Evolutionary conservation across 805 yeast species (phyloP), one percentile per base, ranked within the genome.

Genomic region (Metschnikowia lachancei): DNA sequence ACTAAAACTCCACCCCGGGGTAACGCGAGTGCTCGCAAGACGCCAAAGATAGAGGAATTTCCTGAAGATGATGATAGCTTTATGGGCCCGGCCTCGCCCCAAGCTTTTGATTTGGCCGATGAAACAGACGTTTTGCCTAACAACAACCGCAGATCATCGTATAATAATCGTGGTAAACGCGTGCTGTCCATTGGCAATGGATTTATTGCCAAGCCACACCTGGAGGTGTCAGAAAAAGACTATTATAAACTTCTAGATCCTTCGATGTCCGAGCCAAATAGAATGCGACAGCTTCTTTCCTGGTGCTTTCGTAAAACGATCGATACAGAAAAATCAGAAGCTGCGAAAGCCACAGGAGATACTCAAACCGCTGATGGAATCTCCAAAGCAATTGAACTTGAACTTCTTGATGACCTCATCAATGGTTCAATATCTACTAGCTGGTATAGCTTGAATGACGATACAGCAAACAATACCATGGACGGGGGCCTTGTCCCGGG

Each of bases 121-220:
- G 47, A 49, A 14, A 10, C 22, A 5, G 46, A 39, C 17, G 20
- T 28, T 10, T n/a, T 34, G 17, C 40, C 43, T n/a, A 9, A 30
- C 3, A 49, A 39, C 35, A 43, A 35, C 11, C 43, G 53, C 30
- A 41, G 53, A 14, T 46, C 79, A 1, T 80, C 85, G 1, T 64
- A 82, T 52, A 60, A 74, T 33, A 75, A 77, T 43, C 67, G 94
- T 29, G 94, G 94, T 7, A 83, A 83, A 56, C 64, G 94, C 24
- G 78, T 82, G 2, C 85, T 87, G 58, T 82, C 90, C 0, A 77
- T 85, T 6, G 90, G 91, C 1, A 84, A 83, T 57, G 92, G 91
- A 2, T 80, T 80, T 54, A 72, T 70, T 2, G 87, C 83, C 0
- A 76, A 75, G 26, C 91, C 91, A 1, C 91, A 85, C 59, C 69